A percentile compares a stretch with the other conserved stretches of the same genome.
phyloP scores from a whole-genome alignment of 1,284 basidiomycete genomes.

The Irpex sp. region DNA sequence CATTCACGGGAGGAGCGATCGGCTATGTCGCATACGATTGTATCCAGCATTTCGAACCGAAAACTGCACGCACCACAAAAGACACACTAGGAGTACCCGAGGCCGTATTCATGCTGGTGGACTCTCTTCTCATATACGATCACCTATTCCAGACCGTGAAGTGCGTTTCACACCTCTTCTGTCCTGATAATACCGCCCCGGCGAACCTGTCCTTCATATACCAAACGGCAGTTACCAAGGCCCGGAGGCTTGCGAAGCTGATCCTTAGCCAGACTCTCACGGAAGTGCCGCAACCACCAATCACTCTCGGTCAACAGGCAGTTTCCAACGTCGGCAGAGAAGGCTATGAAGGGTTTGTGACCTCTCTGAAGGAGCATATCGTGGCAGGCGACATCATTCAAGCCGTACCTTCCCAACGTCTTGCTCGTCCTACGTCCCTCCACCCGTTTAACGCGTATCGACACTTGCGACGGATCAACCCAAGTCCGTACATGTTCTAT shows the following conservation, averaged over 20 bases:
- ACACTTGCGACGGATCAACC: slow-evolving; percentile 91
- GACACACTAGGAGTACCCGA: slow-evolving; percentile 89
- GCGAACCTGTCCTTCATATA: slow-evolving; percentile 77
- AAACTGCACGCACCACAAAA: slow-evolving; percentile 70
- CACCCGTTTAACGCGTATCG: slow-evolving; percentile 98
- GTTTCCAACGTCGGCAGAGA: slow-evolving; percentile 91
- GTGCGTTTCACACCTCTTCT: slow-evolving; percentile 93
- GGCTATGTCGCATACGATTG: slow-evolving; percentile 98
- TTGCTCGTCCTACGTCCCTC: slow-evolving; percentile 80
- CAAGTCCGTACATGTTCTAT: slow-evolving; percentile 99
- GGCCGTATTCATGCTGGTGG: slow-evolving; percentile 94
- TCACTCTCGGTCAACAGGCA: slow-evolving; percentile 64
- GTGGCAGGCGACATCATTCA: slow-evolving; percentile 98
- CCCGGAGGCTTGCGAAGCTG: slow-evolving; percentile 68
- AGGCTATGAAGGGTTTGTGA: slow-evolving; percentile 93
- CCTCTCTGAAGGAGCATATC: slow-evolving; percentile 90
- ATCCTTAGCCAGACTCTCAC: slow-evolving; percentile 59
- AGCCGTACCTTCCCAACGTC: slow-evolving; percentile 93
- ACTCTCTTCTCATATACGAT: slow-evolving; percentile 94
- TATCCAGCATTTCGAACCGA: slow-evolving; percentile 95
- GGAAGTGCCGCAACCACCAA: slow-evolving; percentile 64
- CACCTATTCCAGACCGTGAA: slow-evolving; percentile 95
- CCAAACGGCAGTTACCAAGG: slow-evolving; percentile 76
- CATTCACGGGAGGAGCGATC: slow-evolving; percentile 97
- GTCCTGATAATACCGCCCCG: slow-evolving; percentile 62